Conservation (phyloP, 2,329 filamentous ascomycete species). For the Colletotrichum echinochloae region DNA sequence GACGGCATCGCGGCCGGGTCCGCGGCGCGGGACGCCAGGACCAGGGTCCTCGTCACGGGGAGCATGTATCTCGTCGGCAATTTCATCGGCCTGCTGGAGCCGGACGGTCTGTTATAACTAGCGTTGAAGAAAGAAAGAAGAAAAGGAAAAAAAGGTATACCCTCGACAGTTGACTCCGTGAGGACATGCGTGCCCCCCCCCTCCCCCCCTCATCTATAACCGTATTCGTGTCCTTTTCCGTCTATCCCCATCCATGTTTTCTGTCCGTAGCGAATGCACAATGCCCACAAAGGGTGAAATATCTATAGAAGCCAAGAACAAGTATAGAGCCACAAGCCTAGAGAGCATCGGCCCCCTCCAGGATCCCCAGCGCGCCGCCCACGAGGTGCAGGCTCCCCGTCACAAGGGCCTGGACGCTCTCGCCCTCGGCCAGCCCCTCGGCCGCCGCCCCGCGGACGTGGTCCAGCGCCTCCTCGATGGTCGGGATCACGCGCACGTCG, state of each 20-base stretch:
- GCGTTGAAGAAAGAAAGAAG: neutral
- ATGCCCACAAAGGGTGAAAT: neutral
- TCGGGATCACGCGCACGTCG: conserved; percentile 60
- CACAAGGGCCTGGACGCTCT: conserved; percentile 65
- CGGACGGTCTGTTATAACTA: conserved; percentile 20
- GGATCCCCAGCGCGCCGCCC: conserved; percentile 71
- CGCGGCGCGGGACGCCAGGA: conserved; percentile 47
- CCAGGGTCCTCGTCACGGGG: conserved; percentile 66
- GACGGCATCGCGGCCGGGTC: conserved; percentile 63
- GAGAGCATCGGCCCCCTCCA: conserved; percentile 36
- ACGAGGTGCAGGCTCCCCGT: conserved; percentile 90
- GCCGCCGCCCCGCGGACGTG: conserved; percentile 35
- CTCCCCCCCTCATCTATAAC: conserved; percentile 50
- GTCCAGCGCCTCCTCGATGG: conserved; percentile 67
- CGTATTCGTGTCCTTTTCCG: neutral
- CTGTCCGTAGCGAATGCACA: neutral
- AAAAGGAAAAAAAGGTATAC: neutral
- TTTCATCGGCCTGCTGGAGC: conserved; percentile 61
- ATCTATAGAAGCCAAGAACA: no score
- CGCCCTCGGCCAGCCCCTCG: conserved; percentile 45
- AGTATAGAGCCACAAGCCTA: no score
- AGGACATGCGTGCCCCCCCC: conserved; percentile 23
- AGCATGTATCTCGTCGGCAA: conserved; percentile 73
- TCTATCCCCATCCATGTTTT: neutral
- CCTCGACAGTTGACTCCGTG: conserved; percentile 29